Base-by-base conservation (phyloP, 2,329 filamentous ascomycete species). In the Seiridium cupressi region DNA sequence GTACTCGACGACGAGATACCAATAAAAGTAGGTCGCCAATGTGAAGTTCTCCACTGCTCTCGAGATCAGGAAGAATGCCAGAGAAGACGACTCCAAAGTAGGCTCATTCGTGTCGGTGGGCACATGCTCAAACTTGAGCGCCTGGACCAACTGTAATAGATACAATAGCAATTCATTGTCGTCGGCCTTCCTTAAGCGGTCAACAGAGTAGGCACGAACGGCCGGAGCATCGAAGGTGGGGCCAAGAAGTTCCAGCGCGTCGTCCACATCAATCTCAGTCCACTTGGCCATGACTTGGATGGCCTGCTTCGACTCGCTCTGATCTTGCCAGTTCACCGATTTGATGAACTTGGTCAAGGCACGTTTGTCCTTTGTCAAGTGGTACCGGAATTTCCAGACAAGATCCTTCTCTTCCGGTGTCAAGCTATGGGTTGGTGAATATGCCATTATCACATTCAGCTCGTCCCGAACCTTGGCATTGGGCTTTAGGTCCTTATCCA, bases 1-100 rank as follows among this genome's bases (percentile, higher is more conserved):
- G 66, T 93, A 96, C 76, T 99, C 96, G 1, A 99, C 95, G 88
- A 97, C 97, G 2, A 99, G 82, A 74, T 98, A 99, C 95, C 95
- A 99, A 73, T 97, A 92, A 58, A 99, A 86, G 76, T 96, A 97
- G 72, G 96, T 99, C 36, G 94, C 95, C 1, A 99, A 83, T 61
- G 90, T 89, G 69, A 97, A 91, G 70, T 96, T 98, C 63, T 89
- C 87, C 11, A 91, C 90, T 3, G 95, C 96, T 42, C 95, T 86
- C 1, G 90, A 87, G 59, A 99, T 95, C 3, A 99, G 81, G 70
- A 99, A 99, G 32, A 86, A 87, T 2, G 93, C 94, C 5, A 99
- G 80, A 0, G 93, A 97, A 0, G 93, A 97, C 80, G 47, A 82
- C 80, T 64, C 92, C 86, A 60, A 85, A 78, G 53, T 80, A 57